phyloP scores from a whole-genome alignment of 345 rosid genomes.

The Triadica sebifera region DNA sequence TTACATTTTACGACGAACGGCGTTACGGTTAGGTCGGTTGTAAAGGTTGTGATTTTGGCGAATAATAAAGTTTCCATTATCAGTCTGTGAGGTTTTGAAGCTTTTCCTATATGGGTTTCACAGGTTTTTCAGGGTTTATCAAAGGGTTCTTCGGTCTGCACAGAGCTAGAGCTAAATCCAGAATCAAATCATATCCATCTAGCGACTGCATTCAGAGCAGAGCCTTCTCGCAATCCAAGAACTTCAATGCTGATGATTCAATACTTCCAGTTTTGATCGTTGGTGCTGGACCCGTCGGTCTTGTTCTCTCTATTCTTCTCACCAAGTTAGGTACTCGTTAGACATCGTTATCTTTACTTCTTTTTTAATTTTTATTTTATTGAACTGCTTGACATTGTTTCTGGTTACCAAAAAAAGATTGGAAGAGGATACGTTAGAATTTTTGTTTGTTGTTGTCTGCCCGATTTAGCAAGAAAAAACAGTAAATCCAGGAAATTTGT shows the following conservation, averaged over 20 bases:
- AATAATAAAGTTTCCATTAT: background rate
- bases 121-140: conserved; percentile 50
- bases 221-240: conserved; percentile 27
- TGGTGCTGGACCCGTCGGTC: conserved; percentile 97
- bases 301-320: conserved; percentile 78
- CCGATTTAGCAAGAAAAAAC: background rate
- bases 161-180: conserved; percentile 27
- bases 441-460: background rate
- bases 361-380: background rate
- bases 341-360: background rate
- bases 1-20: background rate
- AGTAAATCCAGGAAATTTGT: background rate
- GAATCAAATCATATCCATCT: conserved; percentile 31
- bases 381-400: background rate
- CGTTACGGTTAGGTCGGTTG: too few relatives aligned
- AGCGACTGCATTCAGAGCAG: conserved; percentile 28
- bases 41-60: background rate
- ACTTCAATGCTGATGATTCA: conserved; percentile 28
- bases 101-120: conserved; percentile 18
- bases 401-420: background rate
- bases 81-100: background rate
- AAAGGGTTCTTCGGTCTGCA: conserved; percentile 35
- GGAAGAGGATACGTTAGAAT: background rate
- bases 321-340: conserved; percentile 58
- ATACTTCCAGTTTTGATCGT: conserved; percentile 81